phyloP scores from a whole-genome alignment of 2,329 filamentous ascomycete species.

The Drechslera avenae region DNA sequence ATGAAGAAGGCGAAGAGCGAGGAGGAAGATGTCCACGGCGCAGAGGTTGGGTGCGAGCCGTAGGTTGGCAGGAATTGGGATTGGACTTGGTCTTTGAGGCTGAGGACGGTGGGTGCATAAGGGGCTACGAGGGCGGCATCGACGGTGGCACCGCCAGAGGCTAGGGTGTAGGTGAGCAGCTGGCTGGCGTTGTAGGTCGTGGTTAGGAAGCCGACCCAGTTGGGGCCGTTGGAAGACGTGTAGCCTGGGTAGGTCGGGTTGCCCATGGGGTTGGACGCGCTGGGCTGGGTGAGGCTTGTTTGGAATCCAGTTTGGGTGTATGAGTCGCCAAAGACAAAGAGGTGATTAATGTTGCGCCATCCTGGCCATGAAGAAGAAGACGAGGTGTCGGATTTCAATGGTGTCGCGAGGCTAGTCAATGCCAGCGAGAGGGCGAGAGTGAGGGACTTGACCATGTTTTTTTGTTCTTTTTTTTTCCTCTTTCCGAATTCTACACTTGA shows the following conservation, averaged over 20 bases:
- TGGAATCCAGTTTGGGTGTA: conserved; percentile 67
- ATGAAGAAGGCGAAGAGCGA: conserved; percentile 60
- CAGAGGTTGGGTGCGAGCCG: conserved; percentile 38
- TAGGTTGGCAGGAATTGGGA: conserved; percentile 52
- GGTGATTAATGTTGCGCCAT: conserved; percentile 41
- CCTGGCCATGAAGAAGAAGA: conserved; percentile 35
- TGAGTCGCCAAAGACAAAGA: conserved; percentile 59
- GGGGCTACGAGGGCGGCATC: conserved; percentile 54
- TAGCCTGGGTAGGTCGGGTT: conserved; percentile 61
- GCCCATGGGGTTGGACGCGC: conserved; percentile 61
- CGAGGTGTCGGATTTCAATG: conserved; percentile 16
- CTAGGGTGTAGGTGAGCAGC: conserved; percentile 59
- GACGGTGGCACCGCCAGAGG: conserved; percentile 54
- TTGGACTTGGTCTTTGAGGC: conserved; percentile 58
- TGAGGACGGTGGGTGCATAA: conserved; percentile 56
- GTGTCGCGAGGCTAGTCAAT: conserved; percentile 27
- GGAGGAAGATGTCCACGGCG: conserved; percentile 52
- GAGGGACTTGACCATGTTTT: conserved; percentile 30
- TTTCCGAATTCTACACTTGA: too few species aligned
- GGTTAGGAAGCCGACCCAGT: conserved; percentile 59
- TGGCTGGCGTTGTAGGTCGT: conserved; percentile 48
- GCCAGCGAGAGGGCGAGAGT: conserved; percentile 30
- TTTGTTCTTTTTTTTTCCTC: too few species aligned
- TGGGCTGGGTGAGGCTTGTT: conserved; percentile 57
- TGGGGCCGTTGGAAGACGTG: conserved; percentile 55